Evolutionary conservation across 208 protist genomes (phyloP).

Genomic region (Porcisia deanei): DNA sequence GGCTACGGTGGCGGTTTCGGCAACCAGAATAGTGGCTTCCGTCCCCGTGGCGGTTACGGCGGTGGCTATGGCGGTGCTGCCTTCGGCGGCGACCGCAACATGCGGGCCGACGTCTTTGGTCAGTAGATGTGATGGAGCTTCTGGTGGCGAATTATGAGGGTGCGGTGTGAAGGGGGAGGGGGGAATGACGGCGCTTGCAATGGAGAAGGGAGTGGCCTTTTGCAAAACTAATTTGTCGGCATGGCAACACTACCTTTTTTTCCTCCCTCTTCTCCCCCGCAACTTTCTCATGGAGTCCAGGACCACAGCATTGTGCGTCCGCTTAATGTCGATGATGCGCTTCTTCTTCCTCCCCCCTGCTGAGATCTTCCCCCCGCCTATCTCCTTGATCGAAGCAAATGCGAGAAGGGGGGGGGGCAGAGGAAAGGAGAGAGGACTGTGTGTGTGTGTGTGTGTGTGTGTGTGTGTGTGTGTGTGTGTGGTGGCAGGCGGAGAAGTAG

Average conservation of each 20-base stretch:
- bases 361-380: background rate
- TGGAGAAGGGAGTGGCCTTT: too few species aligned
- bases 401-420: background rate
- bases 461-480: background rate
- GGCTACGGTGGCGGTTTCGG: slow-evolving; percentile 20
- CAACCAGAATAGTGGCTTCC: slow-evolving; percentile 30
- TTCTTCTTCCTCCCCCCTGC: background rate
- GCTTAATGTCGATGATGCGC: background rate
- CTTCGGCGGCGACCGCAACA: slow-evolving; percentile 24
- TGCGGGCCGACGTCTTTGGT: slow-evolving; percentile 58
- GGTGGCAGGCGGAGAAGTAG: background rate
- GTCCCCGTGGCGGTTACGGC: slow-evolving; percentile 26
- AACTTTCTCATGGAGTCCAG: background rate
- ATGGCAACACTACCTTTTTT: background rate
- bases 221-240: background rate
- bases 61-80: slow-evolving; percentile 22
- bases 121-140: slow-evolving; percentile 28
- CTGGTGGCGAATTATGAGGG: background rate
- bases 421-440: background rate
- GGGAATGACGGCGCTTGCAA: background rate
- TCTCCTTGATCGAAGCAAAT: background rate
- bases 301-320: background rate
- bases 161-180: background rate
- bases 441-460: too few species aligned
- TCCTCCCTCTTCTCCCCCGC: background rate